Base-by-base conservation (phyloP, 345 rosid species). In the Eucalyptus marginata region DNA sequence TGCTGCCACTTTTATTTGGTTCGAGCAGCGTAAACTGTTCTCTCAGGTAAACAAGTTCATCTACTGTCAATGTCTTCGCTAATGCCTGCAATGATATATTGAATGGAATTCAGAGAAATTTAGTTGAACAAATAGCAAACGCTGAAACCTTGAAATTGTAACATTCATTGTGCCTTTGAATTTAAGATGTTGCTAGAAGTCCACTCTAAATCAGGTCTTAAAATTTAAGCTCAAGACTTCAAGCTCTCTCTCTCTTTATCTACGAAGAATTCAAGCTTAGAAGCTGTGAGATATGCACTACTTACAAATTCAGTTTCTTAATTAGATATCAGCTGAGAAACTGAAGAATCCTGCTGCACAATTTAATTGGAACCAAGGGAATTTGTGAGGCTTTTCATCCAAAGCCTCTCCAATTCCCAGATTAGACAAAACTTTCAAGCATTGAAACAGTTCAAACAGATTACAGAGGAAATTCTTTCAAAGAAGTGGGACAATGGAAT, bases 11-110 rank as follows among this genome's bases (percentile, higher is more conserved):
- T 92, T 92, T 95, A 91, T 92, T 93, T 79, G 99, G 99, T 89
- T 94, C 95, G 43, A 98, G 90, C 29, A 94, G 54, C 29, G 96
- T 94, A 93, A 98, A 98, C 89, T 98, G 99, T 87, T 93, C 92
- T 92, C 92, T 93, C 89, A 98, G 90, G 90, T 96, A 96, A 90
- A 92, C 90, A 33, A 95, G 91, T 90, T 97, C 97, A 84, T 96
- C 96, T 52, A 62, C 90, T 33, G 93, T 92, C 91, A 97, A 90
- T 76, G 99, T 97, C 95, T 96, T 97, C 47, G 98, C 94, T 93
- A 98, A 89, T 13, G 99, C 99, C 99, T 98, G 96, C 64, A 90
- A 88, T 59, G 66, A 54, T 24, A 89, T 86, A 27, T 51, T 14
- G 15, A 44, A 68, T 76, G 25, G 27, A 15, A 89, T 9, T 86